These are phyloP conservation scores for Jackrogersella minutella DNA, from an alignment of 495 filamentous ascomycete genomes.

Conservation along the genomic window DNA sequence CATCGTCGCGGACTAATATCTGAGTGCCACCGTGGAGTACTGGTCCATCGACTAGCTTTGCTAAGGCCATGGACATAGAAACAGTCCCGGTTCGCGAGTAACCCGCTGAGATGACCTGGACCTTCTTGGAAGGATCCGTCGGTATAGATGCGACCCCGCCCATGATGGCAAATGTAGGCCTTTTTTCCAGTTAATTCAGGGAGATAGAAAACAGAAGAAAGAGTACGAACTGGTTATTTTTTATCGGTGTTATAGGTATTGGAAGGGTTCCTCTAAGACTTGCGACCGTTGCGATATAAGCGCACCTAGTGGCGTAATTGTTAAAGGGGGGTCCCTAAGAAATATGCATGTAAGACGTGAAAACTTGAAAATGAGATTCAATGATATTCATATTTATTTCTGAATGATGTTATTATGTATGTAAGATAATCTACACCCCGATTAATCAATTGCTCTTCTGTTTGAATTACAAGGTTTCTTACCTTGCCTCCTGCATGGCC, in stretches of 20 bases:
- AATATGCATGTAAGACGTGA: not conserved
- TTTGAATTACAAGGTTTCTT: not conserved
- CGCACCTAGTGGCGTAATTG: not conserved
- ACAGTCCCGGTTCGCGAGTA: conserved; percentile 61
- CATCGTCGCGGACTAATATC: conserved; percentile 43
- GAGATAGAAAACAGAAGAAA: no score
- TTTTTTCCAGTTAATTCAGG: no score
- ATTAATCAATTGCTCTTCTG: not conserved
- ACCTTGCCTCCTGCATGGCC: no score
- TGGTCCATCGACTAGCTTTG: conserved; percentile 53
- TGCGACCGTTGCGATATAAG: conserved; percentile 1
- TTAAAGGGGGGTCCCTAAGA: not conserved
- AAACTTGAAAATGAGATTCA: no score
- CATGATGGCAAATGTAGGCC: conserved; percentile 37
- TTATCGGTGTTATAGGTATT: not conserved
- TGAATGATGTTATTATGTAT: not conserved
- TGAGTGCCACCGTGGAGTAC: conserved; percentile 51
- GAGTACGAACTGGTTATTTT: no score
- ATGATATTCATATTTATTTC: not conserved
- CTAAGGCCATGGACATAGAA: conserved; percentile 56
- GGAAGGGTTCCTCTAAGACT: not conserved
- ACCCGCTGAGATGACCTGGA: conserved; percentile 61
- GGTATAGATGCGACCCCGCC: conserved; percentile 46
- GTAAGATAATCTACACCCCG: not conserved
- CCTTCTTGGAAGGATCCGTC: conserved; percentile 42